These are phyloP conservation scores for Paramecium pentaurelia DNA, from an alignment of 73 alveolate genomes.

Conservation along the genomic window DNA sequence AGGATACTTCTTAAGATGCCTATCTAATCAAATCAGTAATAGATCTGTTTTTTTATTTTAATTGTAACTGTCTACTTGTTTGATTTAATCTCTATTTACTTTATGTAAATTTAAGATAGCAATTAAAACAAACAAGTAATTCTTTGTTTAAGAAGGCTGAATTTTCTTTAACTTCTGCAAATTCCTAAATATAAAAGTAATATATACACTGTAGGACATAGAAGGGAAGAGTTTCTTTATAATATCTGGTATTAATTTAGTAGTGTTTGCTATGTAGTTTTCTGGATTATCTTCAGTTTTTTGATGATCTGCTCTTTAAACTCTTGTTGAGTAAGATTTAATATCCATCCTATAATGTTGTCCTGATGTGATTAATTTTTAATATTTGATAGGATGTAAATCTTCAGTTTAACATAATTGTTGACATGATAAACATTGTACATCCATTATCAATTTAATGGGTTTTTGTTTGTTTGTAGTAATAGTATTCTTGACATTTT, in stretches of 20 bases:
- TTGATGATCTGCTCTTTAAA: not conserved
- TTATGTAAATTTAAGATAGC: not conserved
- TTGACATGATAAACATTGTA: not conserved
- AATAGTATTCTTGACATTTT: not conserved
- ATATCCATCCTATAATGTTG: slow-evolving; percentile 26
- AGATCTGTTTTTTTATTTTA: not conserved
- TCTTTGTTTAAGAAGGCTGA: not conserved
- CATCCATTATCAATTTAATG: not conserved
- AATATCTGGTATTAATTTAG: slow-evolving; percentile 36
- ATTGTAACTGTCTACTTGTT: not conserved
- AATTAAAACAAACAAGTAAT: not conserved
- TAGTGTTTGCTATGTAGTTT: slow-evolving; percentile 8
- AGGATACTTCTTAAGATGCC: not conserved
- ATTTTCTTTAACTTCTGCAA: not conserved
- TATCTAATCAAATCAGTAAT: not conserved
- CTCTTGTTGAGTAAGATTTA: not conserved
- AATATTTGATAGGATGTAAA: not conserved
- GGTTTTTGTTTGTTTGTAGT: slow-evolving; percentile 22
- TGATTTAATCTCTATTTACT: not conserved
- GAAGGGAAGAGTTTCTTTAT: not conserved
- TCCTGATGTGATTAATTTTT: not conserved
- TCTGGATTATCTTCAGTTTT: not conserved
- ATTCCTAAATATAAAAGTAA: not conserved
- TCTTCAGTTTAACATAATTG: not conserved
- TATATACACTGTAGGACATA: not conserved